Conservation (phyloP, 768 basidiomycete genomes). For the Galerina marginata region DNA sequence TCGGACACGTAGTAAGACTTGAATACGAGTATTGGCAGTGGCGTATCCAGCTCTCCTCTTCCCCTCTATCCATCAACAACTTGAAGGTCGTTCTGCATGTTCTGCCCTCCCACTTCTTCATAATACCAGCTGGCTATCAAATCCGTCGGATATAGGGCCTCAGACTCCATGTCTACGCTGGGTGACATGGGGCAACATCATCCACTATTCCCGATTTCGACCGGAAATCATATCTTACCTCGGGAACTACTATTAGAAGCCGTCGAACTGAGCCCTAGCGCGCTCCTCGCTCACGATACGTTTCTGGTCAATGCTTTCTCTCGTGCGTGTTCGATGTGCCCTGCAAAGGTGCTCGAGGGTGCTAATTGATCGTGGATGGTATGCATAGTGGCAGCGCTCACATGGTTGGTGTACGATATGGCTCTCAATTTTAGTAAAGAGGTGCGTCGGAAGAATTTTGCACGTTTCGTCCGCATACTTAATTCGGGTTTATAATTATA, state of each 20-base stretch:
- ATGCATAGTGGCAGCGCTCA: slow-evolving; percentile 24
- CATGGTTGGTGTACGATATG: slow-evolving; percentile 28
- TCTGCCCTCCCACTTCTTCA: too few relatives aligned
- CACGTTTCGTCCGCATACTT: neutral
- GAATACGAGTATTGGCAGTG: too few relatives aligned
- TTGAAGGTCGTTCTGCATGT: too few relatives aligned
- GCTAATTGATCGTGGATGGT: neutral
- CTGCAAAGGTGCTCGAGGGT: neutral
- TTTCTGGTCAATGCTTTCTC: slow-evolving; percentile 14
- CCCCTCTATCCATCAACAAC: too few relatives aligned
- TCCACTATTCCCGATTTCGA: too few relatives aligned
- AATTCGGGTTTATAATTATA: slow-evolving; percentile 9
- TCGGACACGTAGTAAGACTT: too few relatives aligned
- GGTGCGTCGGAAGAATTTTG: slow-evolving; percentile 9
- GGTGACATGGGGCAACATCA: too few relatives aligned
- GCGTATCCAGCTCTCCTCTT: too few relatives aligned
- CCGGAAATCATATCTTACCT: neutral
- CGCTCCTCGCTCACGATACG: slow-evolving; percentile 11
- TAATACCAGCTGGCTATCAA: too few relatives aligned
- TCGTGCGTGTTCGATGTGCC: neutral
- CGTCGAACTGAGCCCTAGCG: neutral
- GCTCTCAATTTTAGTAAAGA: slow-evolving; percentile 22
- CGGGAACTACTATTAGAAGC: neutral
- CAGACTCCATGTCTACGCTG: too few relatives aligned
- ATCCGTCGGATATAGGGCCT: too few relatives aligned